These are phyloP conservation scores for Melianthus villosus DNA, from an alignment of 441 rosid genomes.

Conservation along the genomic window DNA sequence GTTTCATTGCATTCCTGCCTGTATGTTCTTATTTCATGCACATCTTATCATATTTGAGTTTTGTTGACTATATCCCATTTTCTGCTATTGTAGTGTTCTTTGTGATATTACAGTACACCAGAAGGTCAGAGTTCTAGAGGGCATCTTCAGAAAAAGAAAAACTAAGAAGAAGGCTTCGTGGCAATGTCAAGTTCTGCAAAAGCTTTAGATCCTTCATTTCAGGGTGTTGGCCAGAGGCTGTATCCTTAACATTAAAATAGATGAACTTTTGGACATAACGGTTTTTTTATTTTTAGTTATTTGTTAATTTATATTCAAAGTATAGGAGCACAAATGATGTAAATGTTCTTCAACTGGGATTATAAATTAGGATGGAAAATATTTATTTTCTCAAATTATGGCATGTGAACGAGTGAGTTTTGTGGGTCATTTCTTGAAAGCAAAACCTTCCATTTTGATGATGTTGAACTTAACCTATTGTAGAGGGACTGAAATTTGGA, in stretches of 20 bases:
- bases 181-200: slow-evolving; percentile 69
- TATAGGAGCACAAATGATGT: background rate
- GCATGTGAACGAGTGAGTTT: too few relatives aligned
- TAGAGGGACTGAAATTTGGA: slow-evolving; percentile 97
- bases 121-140: slow-evolving; percentile 10
- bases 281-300: slow-evolving; percentile 2
- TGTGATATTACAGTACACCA: slow-evolving; percentile 10
- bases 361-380: background rate
- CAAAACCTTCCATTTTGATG: slow-evolving; percentile 5
- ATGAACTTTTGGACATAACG: slow-evolving; percentile 3
- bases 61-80: slow-evolving; percentile 8
- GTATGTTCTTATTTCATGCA: slow-evolving; percentile 1
- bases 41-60: background rate
- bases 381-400: background rate
- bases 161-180: slow-evolving; percentile 12
- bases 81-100: slow-evolving; percentile 12
- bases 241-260: slow-evolving; percentile 31
- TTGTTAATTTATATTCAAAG: too few relatives aligned
- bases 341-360: slow-evolving; percentile 5
- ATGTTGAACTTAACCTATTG: slow-evolving; percentile 37
- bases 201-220: slow-evolving; percentile 83
- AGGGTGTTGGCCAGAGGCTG: slow-evolving; percentile 87
- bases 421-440: slow-evolving; percentile 1
- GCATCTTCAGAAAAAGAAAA: slow-evolving; percentile 9
- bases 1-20: background rate